phyloP scores from a whole-genome alignment of 75 land plant species.

The Chamaecyparis obtusa region DNA sequence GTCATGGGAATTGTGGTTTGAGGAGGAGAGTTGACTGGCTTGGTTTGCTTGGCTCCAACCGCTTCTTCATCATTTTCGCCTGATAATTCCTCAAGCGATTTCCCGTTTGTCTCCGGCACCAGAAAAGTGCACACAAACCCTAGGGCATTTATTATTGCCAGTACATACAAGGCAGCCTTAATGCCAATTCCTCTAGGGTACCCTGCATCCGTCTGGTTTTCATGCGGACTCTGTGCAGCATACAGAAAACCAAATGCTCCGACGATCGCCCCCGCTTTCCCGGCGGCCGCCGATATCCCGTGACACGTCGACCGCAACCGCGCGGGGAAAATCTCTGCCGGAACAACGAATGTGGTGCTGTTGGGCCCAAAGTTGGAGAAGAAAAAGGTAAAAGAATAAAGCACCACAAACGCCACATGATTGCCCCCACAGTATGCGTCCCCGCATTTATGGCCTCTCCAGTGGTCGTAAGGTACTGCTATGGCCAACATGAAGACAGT shows the following conservation, averaged over 20 bases:
- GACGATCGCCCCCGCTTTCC: slow-evolving; percentile 52
- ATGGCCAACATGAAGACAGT: slow-evolving; percentile 37
- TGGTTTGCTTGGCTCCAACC: background rate
- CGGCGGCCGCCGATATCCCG: slow-evolving; percentile 48
- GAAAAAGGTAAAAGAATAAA: slow-evolving; percentile 37
- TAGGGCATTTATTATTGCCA: slow-evolving; percentile 23
- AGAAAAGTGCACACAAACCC: slow-evolving; percentile 41
- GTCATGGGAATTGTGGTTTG: too few species aligned
- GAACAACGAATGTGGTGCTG: slow-evolving; percentile 46
- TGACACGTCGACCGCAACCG: slow-evolving; percentile 50
- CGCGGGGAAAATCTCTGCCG: slow-evolving; percentile 56
- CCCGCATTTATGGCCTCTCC: slow-evolving; percentile 13
- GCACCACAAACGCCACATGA: slow-evolving; percentile 17
- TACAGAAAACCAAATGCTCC: slow-evolving; percentile 55
- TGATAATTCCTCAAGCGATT: slow-evolving; percentile 34
- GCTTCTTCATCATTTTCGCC: slow-evolving; percentile 22
- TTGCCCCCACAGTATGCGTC: background rate
- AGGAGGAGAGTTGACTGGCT: background rate
- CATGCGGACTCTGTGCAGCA: slow-evolving; percentile 36
- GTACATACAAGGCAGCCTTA: slow-evolving; percentile 32
- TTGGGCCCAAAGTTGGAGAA: slow-evolving; percentile 28
- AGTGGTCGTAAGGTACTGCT: slow-evolving; percentile 26
- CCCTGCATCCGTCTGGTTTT: slow-evolving; percentile 27
- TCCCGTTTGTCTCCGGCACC: slow-evolving; percentile 47
- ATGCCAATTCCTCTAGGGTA: slow-evolving; percentile 51